Evolutionary conservation across 2,329 filamentous ascomycete genomes (phyloP), one percentile per base, ranked within the genome.

Genomic region (Claviceps sp.): DNA sequence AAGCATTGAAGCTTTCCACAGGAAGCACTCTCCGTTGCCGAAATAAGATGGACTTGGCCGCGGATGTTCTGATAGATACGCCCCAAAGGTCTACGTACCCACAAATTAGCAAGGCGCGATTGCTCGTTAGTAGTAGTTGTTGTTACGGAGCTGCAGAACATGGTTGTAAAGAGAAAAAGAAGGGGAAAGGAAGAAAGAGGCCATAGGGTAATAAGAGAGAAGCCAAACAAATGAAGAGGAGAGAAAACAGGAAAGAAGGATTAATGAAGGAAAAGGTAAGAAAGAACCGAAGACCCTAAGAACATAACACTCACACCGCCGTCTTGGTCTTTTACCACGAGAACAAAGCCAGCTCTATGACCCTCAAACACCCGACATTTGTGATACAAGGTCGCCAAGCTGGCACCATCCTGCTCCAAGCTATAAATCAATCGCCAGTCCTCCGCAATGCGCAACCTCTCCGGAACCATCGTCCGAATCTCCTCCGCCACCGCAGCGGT

Each of bases 1-100:
- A 29, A 83, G 63, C 14, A 74, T 73, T 1, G 79, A 82, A 36
- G 80, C 78, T 17, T 82, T 67, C 64, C 79, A 83, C 54, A 83
- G 77, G 47, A 85, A 98, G 68, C 91, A 97, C 68, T 98, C 93
- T 61, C 93, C 93, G 13, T 88, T 96, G 61, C 93, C 93, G 66
- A 87, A 98, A 73, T 95, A 98, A 56, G 90, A 86, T 2, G 88
- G 71, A 1, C 81, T 74, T 0, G 88, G 87, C 59, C 85, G 86
- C 11, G 91, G 90, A 49, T 86, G 76, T 65, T 98, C 91, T 50
- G 88, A 94, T 50, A 97, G 80, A 66, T 97, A 97, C 50, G 90
- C 90, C 62, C 93, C 93, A 65, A 98, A 98, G 43, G 88, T 78
- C 78, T 84, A 56, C 26, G 43, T 3, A 16, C 5, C 4, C 29